Evolutionary conservation across 2,329 filamentous ascomycete genomes (phyloP), one percentile per base, ranked within the genome.

Genomic region (Ceratocystis lukuohia): DNA sequence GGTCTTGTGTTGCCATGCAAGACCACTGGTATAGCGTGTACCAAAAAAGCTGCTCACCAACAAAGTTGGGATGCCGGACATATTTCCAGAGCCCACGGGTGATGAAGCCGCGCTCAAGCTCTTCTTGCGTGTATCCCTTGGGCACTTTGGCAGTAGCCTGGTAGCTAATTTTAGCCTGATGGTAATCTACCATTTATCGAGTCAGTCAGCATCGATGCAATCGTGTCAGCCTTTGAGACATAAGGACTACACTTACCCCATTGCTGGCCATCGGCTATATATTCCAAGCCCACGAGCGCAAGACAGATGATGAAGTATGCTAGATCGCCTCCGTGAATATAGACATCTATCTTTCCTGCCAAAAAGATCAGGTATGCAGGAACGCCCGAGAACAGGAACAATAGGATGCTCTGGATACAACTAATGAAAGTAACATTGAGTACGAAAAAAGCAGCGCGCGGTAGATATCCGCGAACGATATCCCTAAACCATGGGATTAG

Each of bases 21-120:
- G 83, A 85, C 94, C 93, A 99, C 72, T 90, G 84, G 75, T 97
- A 97, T 64, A 97, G 76, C 7, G 85, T 78, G 65, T 96, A 80
- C 94, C 94, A 99, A 71, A 97, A 85, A 37, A 85, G 80, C 77
- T 97, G 94, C 76, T 99, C 94, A 4, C 89, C 90, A 4, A 89
- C 85, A 73, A 97, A 99, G 75, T 99, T 99, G 61, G 94, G 94
- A 75, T 99, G 95, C 59, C 94, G 84, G 71, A 88, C 93, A 78
- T 87, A 91, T 0, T 86, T 87, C 87, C 89, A 99, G 6, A 99
- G 79, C 0, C 94, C 94, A 3, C 81, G 84, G 7, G 89, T 88
- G 70, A 89, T 81, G 76, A 99, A 99, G 53, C 94, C 94, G 46
- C 93, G 88, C 70, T 96, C 90, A 30, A 99, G 83, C 65, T 96